Base-by-base conservation (phyloP, 768 basidiomycete genomes). In the Cystobasidium onofrii region DNA sequence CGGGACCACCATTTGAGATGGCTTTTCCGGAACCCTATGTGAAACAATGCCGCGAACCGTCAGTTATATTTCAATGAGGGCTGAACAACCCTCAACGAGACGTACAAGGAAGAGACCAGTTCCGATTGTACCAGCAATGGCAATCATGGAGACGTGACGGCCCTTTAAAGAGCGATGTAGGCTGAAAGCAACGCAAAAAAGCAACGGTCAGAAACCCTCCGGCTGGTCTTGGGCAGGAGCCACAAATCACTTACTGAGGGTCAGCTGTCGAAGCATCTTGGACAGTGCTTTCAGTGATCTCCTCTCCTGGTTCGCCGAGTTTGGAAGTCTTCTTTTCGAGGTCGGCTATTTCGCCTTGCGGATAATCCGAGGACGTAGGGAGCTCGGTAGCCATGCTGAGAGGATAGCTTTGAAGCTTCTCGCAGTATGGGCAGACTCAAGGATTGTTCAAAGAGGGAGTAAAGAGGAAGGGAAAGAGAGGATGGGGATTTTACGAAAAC, bases 71-170 rank as follows among this genome's bases (percentile, higher is more conserved):
- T 31, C 57, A 15, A 18, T 3, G 23, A 61, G 7, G 23, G 23
- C 3, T 39, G 7, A 25, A 61, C 3, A 33, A 50, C 13, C 1
- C 34, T 1, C n/a, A 3, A 13, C 17, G 6, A 9, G 36, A 64
- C 63, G 7, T 27, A 64, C 52, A n/a, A 64, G 44, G 73, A 73
- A 73, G 29, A 73, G 73, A 73, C 73, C 73, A 29, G 73, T 73
- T 44, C 73, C 73, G 73, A 73, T 73, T 46, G 73, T 73, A 64
- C 73, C 73, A 23, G 63, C 73, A 27, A 73, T 64, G 33, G 73
- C 73, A 63, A 73, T 73, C 73, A 73, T 73, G 31, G 71, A 73
- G 27, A 73, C 41, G 23, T 73, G 71, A 34, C 71, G 41, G 7
- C 61, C 60, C 33, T 73, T 73, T 61, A 73, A 62, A 7, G 60